phyloP scores from a whole-genome alignment of 2,329 filamentous ascomycete species.

The Penicillium concentricum region DNA sequence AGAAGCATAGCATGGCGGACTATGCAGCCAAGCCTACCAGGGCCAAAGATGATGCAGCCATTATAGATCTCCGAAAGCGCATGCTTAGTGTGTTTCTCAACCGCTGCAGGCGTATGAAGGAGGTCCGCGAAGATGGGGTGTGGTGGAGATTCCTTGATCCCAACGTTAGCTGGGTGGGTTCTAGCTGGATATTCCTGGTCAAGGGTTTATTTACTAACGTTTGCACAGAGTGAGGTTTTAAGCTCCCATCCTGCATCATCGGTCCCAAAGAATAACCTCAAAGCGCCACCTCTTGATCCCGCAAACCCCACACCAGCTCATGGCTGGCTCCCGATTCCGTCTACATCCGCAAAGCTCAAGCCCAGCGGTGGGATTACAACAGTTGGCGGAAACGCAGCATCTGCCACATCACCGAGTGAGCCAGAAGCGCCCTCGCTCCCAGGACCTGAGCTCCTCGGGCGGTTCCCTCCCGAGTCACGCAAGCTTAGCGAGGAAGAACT shows the following conservation, averaged over 20 bases:
- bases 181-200: background rate
- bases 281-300: slow-evolving; percentile 90
- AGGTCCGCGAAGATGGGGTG: slow-evolving; percentile 86
- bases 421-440: slow-evolving; percentile 58
- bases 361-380: slow-evolving; percentile 52
- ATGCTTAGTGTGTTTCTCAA: slow-evolving; percentile 97
- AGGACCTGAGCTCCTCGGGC: slow-evolving; percentile 65
- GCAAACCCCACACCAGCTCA: slow-evolving; percentile 90
- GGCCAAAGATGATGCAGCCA: slow-evolving; percentile 94
- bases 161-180: slow-evolving; percentile 91
- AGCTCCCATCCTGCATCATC: slow-evolving; percentile 86
- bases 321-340: slow-evolving; percentile 80
- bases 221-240: slow-evolving; percentile 79
- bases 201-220: slow-evolving; percentile 24
- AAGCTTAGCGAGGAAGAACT: slow-evolving; percentile 83
- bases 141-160: slow-evolving; percentile 98
- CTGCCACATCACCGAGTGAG: slow-evolving; percentile 47
- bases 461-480: slow-evolving; percentile 78
- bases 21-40: slow-evolving; percentile 98
- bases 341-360: slow-evolving; percentile 81
- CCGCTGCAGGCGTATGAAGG: slow-evolving; percentile 86
- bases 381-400: slow-evolving; percentile 31
- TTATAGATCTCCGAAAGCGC: slow-evolving; percentile 93
- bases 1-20: slow-evolving; percentile 98
- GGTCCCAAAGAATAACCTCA: slow-evolving; percentile 89